Evolutionary conservation across 306 rosid genomes (phyloP).

Genomic region (Vigna nakashimae): DNA sequence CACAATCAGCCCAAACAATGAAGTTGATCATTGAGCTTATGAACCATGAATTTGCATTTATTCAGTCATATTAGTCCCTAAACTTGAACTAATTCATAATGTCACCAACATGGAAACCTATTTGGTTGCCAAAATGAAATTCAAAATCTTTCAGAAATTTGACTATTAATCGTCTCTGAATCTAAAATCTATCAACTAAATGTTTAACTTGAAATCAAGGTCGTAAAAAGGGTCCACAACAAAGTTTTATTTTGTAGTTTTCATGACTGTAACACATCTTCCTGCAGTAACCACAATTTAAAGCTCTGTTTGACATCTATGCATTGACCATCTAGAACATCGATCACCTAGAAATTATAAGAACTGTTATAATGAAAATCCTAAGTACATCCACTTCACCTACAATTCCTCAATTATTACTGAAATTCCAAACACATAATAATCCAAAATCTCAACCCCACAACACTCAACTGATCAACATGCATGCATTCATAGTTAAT

Average conservation of each 20-base stretch:
- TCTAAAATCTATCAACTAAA: too few species aligned
- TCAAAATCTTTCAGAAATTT: not conserved
- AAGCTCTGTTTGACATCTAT: not conserved
- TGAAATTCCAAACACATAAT: not conserved
- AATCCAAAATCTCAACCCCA: constrained; percentile 2
- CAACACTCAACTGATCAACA: constrained; percentile 25
- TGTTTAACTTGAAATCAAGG: too few species aligned
- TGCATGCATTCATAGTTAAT: constrained; percentile 3
- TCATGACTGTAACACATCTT: too few species aligned
- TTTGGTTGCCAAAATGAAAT: not conserved
- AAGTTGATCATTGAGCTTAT: not conserved
- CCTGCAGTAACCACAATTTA: too few species aligned
- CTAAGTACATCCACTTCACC: not conserved
- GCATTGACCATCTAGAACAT: constrained; percentile 22
- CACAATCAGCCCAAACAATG: not conserved
- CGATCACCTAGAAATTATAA: not conserved
- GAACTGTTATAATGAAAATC: constrained; percentile 7
- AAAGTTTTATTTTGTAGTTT: too few species aligned
- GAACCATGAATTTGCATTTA: not conserved
- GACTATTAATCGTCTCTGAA: not conserved
- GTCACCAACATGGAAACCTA: not conserved
- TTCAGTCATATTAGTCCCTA: not conserved
- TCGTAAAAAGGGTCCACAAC: too few species aligned
- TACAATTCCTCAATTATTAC: not conserved
- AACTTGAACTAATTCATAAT: too few species aligned